Base-by-base conservation (phyloP, 768 basidiomycete species). In the Gloeopeniophorella convolvens region DNA sequence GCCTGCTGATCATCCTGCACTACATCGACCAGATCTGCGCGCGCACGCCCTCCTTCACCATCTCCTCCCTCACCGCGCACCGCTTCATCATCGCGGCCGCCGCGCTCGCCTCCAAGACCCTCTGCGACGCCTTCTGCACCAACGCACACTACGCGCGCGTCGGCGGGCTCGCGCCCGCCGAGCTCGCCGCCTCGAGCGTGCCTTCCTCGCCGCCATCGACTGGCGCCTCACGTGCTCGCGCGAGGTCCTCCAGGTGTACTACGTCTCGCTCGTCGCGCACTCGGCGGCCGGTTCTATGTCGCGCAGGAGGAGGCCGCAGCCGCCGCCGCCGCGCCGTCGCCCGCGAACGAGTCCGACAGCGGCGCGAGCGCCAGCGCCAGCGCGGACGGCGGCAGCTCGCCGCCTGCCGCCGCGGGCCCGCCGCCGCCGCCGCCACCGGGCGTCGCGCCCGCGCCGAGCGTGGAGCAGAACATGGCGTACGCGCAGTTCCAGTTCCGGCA, bases 151-250 rank as follows among this genome's bases (percentile, higher is more conserved):
- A 98, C 70, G 91, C 96, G 58, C 88, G 85, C 68, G 94, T 99
- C 27, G 96, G 96, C 60, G 96, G 96, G 48, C 91, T 97, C 64
- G 82, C 87, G 56, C 76, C 92, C 42, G 74, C 77, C 52, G 95
- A 99, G 70, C 80, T 98, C 67, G 95, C 97, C 73, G 89, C 61
- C 80, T 99, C 55, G 96, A 99, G 71, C 76, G 89, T n/a, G 95
- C 97, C 67, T 93, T 99, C 66, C 78, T 97, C 43, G 74, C 74
- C 49, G 83, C 83, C 63, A 92, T 96, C 50, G 91, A 96, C 62
- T 99, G 96, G 95, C 78, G 84, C 60, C 73, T 99, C 64, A 90
- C 83, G 93, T 91, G 89, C 72, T 91, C 89, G 18, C 80, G 85
- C 55, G 90, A 94, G 60, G 75, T 89, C 59, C 79, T 96, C 34